phyloP scores from a whole-genome alignment of 1,284 basidiomycete species.

The Cutaneotrichosporon dermatis region DNA sequence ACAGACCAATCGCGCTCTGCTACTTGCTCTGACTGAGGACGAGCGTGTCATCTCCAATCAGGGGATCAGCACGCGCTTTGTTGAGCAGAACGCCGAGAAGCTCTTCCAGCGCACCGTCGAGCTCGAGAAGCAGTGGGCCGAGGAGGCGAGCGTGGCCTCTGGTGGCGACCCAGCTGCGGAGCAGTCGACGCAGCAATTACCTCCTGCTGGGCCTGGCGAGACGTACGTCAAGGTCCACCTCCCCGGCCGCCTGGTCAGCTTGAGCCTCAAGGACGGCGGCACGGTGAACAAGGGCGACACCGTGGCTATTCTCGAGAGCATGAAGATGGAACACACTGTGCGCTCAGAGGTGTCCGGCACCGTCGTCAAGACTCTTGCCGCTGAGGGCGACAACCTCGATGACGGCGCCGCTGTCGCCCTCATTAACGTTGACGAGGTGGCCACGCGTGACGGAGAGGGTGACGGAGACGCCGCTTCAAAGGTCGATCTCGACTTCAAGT shows the following conservation, averaged over 20 bases:
- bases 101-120: slow-evolving; percentile 7
- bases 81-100: slow-evolving; percentile 9
- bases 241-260: slow-evolving; percentile 15
- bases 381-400: slow-evolving; percentile 14
- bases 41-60: slow-evolving; percentile 9
- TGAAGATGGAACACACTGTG: slow-evolving; percentile 25
- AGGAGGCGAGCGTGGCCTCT: not conserved
- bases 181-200: slow-evolving; percentile 2
- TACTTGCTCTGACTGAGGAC: slow-evolving; percentile 17
- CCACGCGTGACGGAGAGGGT: not conserved
- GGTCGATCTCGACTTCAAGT: slow-evolving; percentile 17
- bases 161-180: not conserved
- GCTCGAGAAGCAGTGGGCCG: slow-evolving; percentile 15
- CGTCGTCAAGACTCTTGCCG: slow-evolving; percentile 8
- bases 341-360: slow-evolving; percentile 7
- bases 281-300: slow-evolving; percentile 11
- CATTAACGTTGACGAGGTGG: not conserved
- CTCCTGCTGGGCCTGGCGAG: slow-evolving; percentile 14
- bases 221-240: slow-evolving; percentile 17
- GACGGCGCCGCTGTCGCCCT: slow-evolving; percentile 18
- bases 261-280: slow-evolving; percentile 10
- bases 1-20: slow-evolving; percentile 15
- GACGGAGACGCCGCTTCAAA: slow-evolving; percentile 1
- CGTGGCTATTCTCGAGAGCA: slow-evolving; percentile 17
- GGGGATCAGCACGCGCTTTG: slow-evolving; percentile 14